These are phyloP conservation scores for Oxyria digyna DNA, from an alignment of 148 eudicot genomes.

Conservation along the genomic window DNA sequence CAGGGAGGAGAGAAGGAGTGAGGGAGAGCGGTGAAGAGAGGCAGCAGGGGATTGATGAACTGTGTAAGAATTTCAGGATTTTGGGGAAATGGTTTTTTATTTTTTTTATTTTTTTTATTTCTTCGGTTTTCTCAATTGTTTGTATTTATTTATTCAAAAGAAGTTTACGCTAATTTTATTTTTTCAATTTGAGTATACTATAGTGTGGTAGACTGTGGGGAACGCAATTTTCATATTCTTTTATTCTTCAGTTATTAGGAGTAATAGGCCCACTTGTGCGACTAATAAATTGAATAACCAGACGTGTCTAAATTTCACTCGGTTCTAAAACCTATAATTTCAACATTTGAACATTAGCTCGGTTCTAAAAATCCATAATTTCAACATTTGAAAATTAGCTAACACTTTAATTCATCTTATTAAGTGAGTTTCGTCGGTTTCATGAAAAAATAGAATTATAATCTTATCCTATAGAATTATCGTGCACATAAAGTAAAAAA, in stretches of 20 bases:
- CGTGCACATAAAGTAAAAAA: too few relatives aligned
- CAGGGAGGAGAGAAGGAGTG: slow-evolving; percentile 2
- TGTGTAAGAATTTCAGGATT: slow-evolving; percentile 3
- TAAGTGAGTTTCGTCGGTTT: too few relatives aligned
- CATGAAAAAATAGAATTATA: too few relatives aligned
- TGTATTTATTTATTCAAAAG: neutral
- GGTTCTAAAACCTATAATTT: neutral
- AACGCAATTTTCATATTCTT: neutral
- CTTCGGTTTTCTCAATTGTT: neutral
- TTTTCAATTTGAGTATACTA: neutral
- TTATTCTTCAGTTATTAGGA: neutral
- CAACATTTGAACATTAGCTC: neutral
- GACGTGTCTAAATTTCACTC: neutral
- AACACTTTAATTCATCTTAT: too few relatives aligned
- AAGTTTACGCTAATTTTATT: too few relatives aligned
- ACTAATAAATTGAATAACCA: neutral
- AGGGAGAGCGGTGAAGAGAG: slow-evolving; percentile 5
- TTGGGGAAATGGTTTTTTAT: slow-evolving; percentile 2
- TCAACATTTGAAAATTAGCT: too few relatives aligned
- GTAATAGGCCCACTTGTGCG: neutral
- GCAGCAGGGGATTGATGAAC: slow-evolving; percentile 7
- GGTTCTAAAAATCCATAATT: too few relatives aligned
- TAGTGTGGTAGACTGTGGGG: neutral
- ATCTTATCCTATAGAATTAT: too few relatives aligned
- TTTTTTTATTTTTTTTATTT: neutral